Base-by-base conservation (phyloP, 2,329 filamentous ascomycete genomes). In the Fusarium haematococcum region DNA sequence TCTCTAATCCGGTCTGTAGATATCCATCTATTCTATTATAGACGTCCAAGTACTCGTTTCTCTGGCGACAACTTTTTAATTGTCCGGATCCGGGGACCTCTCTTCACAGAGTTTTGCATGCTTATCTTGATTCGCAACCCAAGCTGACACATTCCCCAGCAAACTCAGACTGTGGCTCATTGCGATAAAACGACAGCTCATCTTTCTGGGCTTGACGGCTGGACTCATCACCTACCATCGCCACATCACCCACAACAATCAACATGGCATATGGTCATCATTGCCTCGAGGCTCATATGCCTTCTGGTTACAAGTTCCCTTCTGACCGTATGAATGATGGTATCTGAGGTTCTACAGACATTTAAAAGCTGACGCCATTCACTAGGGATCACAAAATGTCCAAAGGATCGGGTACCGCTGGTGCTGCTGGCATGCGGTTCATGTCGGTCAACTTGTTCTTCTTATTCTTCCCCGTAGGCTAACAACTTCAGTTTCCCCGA, bases 371-470 rank as follows among this genome's bases (percentile, higher is more conserved):
- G 6, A 52, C 45, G 16, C 11, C 18, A 18, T 32, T 11, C 3
- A 32, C 23, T 52, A 32, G 48, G 25, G 10, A 18, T 52, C 27
- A 32, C 48, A 10, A 32, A 30, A 32, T 52, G 48, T n/a, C 48
- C 18, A 11, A 52, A 32, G 6, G 27, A 52, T 52, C 48, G 1
- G 10, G 11, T 30, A 91, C 92, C 71, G 10, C 85, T 94, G 41
- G 89, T 93, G 6, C 88, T 93, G 63, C 90, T 93, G 62, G 91
- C 91, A 57, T 94, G 92, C 78, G 92, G 90, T 59, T 90, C 88
- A 78, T 95, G 81, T 81, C 70, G 71, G 79, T 75, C 23, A 50
- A 33, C 56, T 13, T n/a, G 9, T n/a, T 10, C 10, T n/a, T 52
- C 9, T 27, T 33, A 56, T 33, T 41, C 14, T 56, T 23, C 37